These are phyloP conservation scores for Leccinum broughii DNA, from an alignment of 768 basidiomycete genomes.

Conservation along the genomic window DNA sequence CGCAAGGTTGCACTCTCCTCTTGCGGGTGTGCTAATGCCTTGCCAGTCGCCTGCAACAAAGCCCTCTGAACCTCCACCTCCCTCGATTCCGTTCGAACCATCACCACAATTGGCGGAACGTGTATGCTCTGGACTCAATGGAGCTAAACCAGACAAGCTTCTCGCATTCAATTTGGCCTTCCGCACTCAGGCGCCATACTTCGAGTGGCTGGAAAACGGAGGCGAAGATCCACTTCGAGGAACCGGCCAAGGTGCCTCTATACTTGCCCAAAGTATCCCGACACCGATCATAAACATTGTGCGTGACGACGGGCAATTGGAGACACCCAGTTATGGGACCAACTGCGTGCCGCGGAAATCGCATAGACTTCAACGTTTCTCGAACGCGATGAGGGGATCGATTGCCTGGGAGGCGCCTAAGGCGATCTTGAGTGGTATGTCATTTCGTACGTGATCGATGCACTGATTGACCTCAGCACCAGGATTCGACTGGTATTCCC, in stretches of 20 bases:
- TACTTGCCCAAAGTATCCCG: neutral
- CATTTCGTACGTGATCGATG: neutral
- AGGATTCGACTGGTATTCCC: conserved; percentile 61
- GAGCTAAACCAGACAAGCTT: conserved; percentile 15
- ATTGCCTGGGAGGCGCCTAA: conserved; percentile 69
- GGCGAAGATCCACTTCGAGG: conserved; percentile 34
- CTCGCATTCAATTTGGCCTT: conserved; percentile 77
- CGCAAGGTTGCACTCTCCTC: neutral
- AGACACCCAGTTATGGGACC: neutral
- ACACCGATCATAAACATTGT: neutral
- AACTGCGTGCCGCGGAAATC: conserved; percentile 32
- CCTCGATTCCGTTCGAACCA: neutral
- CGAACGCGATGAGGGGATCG: conserved; percentile 74
- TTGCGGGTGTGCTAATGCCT: neutral
- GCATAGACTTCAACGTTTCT: conserved; percentile 66
- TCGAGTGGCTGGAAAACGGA: conserved; percentile 73
- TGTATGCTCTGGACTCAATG: neutral
- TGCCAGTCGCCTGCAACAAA: neutral
- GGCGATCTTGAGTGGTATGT: conserved; percentile 54
- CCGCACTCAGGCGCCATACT: conserved; percentile 52
- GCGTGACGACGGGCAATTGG: neutral
- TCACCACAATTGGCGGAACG: neutral
- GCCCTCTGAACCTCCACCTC: neutral
- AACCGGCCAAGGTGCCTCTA: conserved; percentile 23
- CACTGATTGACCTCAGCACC: neutral